Percentiles rank a stretch among this genome's conserved stretches.
These are phyloP conservation scores for Aspergillus novofumigatus DNA, from an alignment of 2,329 filamentous ascomycete genomes.

Conservation along the genomic window DNA sequence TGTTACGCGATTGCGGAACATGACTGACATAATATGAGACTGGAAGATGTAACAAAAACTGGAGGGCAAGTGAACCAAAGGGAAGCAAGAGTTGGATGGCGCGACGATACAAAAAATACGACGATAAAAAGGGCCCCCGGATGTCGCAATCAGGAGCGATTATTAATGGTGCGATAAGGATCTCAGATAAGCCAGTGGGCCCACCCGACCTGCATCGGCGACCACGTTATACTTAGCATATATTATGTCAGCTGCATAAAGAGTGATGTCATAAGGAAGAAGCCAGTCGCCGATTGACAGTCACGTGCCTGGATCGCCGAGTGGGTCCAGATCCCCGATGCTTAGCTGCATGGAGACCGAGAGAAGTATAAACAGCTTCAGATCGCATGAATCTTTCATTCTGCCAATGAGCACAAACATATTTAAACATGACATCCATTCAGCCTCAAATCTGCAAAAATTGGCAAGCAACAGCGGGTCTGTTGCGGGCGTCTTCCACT, in stretches of 20 bases:
- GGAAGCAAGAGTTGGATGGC: neutral
- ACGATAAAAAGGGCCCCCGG: neutral
- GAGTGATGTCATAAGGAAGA: neutral
- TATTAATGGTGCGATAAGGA: neutral
- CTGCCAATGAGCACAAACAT: neutral
- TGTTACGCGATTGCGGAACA: slow-evolving; percentile 25
- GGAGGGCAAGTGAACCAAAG: neutral
- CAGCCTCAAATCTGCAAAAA: neutral
- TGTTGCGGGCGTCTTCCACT: neutral
- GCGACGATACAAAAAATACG: neutral
- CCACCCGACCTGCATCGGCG: neutral
- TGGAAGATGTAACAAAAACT: neutral
- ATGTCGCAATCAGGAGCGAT: neutral
- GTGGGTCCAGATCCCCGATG: neutral
- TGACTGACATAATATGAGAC: slow-evolving; percentile 6
- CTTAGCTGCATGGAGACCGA: neutral
- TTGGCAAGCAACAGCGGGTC: neutral
- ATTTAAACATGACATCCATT: neutral
- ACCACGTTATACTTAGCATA: no score
- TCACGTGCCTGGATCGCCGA: neutral
- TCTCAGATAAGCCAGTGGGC: neutral
- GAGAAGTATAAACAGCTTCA: neutral
- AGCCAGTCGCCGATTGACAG: neutral
- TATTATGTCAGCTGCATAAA: neutral
- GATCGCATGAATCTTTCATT: neutral